These are phyloP conservation scores for Eimeria necatrix DNA, from an alignment of 169 alveolate species.

Conservation along the genomic window DNA sequence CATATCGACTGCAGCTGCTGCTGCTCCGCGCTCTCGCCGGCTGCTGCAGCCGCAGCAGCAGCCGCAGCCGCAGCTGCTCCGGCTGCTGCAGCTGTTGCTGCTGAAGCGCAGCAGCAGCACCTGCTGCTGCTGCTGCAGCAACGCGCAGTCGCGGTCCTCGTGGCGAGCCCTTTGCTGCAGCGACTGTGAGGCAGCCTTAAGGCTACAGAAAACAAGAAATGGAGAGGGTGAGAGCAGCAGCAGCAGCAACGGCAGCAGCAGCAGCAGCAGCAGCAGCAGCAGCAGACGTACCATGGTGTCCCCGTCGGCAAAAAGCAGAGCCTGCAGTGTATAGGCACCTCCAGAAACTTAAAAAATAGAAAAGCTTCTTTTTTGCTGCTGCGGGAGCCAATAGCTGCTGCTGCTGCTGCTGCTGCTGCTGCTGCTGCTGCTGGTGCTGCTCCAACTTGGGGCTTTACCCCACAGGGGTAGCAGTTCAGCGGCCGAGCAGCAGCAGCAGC, in stretches of 20 bases:
- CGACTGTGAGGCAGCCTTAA: background rate
- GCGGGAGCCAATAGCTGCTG: background rate
- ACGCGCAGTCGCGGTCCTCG: background rate
- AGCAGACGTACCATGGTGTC: background rate
- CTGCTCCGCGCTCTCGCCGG: no score
- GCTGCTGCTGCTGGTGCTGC: conserved; percentile 18
- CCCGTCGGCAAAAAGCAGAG: no score
- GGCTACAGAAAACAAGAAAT: background rate
- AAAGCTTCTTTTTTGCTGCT: background rate
- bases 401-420: conserved; percentile 3
- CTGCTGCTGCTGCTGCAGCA: background rate
- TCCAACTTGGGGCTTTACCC: conserved; percentile 14
- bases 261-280: background rate
- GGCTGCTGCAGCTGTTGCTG: background rate
- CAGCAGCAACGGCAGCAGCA: conserved; percentile 33
- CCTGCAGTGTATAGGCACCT: conserved; percentile 21
- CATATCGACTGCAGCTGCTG: no score
- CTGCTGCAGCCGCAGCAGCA: background rate
- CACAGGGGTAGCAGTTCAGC: conserved; percentile 2
- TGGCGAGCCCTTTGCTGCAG: background rate
- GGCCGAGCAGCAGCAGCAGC: conserved; percentile 32
- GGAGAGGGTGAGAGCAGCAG: background rate
- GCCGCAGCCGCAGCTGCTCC: background rate
- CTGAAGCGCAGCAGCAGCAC: background rate
- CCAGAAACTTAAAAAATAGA: background rate